Conservation (phyloP, 179 eudicot genomes). For the Amaranthus tricolor region DNA sequence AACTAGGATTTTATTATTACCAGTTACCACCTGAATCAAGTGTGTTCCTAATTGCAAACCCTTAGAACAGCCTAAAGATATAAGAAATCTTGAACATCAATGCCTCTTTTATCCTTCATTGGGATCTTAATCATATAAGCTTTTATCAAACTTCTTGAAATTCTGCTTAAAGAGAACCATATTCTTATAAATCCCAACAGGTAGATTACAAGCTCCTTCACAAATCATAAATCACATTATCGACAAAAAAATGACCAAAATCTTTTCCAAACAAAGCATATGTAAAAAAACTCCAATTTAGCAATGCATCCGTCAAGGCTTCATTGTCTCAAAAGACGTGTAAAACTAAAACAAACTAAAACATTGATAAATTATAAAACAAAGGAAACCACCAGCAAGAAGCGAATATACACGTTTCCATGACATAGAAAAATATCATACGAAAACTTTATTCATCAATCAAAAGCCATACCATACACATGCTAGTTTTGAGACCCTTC, state of each 20-base stretch:
- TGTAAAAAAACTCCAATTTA: neutral
- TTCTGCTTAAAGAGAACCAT: neutral
- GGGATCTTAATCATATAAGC: neutral
- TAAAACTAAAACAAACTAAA: neutral
- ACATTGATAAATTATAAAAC: neutral
- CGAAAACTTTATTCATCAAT: neutral
- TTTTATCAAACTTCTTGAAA: neutral
- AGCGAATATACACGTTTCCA: neutral
- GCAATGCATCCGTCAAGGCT: neutral
- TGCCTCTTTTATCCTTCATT: neutral
- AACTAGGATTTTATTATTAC: neutral
- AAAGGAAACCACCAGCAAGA: neutral
- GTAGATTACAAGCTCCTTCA: no score
- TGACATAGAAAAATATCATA: neutral
- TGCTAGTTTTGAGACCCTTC: conserved; percentile 90
- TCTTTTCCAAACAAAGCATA: neutral
- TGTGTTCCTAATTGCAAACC: no score
- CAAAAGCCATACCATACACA: conserved; percentile 81
- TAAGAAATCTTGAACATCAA: neutral
- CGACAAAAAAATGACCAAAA: no score
- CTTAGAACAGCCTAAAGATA: neutral
- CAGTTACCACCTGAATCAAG: no score
- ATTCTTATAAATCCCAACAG: neutral
- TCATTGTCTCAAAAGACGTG: neutral
- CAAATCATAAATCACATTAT: no score